A percentile compares a stretch with the other conserved stretches of the same genome.
Conservation (phyloP, 2,329 filamentous ascomycete genomes). For the Whalleya microplaca region DNA sequence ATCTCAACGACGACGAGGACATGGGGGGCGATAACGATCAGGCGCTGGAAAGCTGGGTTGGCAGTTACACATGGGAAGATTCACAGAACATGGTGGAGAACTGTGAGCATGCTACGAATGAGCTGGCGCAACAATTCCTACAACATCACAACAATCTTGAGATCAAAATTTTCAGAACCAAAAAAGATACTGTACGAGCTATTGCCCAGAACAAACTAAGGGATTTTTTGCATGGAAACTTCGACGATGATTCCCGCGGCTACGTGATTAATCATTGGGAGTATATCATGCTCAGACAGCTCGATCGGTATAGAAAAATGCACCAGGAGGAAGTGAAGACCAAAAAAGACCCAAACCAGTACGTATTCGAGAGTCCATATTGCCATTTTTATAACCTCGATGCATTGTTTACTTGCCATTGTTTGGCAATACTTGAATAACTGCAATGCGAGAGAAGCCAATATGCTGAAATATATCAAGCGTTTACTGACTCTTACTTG, state of each 20-base stretch:
- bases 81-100: background rate
- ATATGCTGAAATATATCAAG: background rate
- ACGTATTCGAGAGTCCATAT: background rate
- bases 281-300: background rate
- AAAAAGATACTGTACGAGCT: background rate
- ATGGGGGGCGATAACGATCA: background rate
- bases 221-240: background rate
- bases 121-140: background rate
- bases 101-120: background rate
- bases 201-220: background rate
- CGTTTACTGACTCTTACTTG: too few relatives aligned
- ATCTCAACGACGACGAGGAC: slow-evolving; percentile 7
- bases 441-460: background rate
- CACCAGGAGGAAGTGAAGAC: background rate
- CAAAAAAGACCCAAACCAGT: background rate
- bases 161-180: background rate
- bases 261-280: background rate
- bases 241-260: background rate
- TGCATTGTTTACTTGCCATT: too few relatives aligned
- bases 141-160: background rate
- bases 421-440: too few relatives aligned
- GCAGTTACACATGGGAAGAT: background rate
- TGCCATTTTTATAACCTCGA: too few relatives aligned
- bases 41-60: background rate
- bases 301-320: background rate